Conservation (phyloP, 768 basidiomycete genomes). For the Russula vinacea region DNA sequence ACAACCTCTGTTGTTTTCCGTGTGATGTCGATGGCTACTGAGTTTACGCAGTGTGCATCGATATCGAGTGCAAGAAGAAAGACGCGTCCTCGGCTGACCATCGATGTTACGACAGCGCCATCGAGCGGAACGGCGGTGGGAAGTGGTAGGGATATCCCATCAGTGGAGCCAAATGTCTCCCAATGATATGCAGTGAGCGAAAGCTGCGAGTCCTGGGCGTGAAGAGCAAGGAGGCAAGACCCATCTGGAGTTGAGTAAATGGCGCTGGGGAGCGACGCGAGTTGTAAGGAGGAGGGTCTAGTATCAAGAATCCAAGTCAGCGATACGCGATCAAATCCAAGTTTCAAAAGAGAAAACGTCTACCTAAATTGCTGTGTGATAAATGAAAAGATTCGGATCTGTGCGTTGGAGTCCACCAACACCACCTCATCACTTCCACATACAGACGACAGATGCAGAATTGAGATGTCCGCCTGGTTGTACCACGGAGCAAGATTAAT, state of each 20-base stretch:
- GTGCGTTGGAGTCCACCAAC: conserved; percentile 45
- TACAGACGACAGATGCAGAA: conserved; percentile 44
- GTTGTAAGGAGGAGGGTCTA: conserved; percentile 47
- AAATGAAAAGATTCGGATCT: conserved; percentile 51
- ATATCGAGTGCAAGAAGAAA: conserved; percentile 46
- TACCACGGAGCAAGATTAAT: conserved; percentile 49
- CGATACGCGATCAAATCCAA: neutral
- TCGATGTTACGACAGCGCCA: conserved; percentile 43
- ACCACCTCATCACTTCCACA: conserved; percentile 52
- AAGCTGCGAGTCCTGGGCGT: conserved; percentile 16
- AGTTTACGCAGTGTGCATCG: conserved; percentile 38
- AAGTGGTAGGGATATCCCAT: conserved; percentile 43
- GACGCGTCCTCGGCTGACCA: conserved; percentile 42
- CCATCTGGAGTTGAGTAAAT: conserved; percentile 53
- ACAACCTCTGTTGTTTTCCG: conserved; percentile 54
- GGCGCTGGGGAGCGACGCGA: conserved; percentile 37
- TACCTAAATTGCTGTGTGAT: conserved; percentile 54
- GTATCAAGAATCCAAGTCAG: neutral
- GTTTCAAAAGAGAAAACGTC: neutral
- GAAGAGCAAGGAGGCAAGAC: conserved; percentile 46
- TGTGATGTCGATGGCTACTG: conserved; percentile 51
- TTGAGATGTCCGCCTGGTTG: conserved; percentile 24
- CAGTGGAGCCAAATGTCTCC: conserved; percentile 52
- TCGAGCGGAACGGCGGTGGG: conserved; percentile 31
- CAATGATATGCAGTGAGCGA: conserved; percentile 49